These are phyloP conservation scores for Saturnispora ahearnii DNA, from an alignment of 805 yeast genomes.

Conservation along the genomic window DNA sequence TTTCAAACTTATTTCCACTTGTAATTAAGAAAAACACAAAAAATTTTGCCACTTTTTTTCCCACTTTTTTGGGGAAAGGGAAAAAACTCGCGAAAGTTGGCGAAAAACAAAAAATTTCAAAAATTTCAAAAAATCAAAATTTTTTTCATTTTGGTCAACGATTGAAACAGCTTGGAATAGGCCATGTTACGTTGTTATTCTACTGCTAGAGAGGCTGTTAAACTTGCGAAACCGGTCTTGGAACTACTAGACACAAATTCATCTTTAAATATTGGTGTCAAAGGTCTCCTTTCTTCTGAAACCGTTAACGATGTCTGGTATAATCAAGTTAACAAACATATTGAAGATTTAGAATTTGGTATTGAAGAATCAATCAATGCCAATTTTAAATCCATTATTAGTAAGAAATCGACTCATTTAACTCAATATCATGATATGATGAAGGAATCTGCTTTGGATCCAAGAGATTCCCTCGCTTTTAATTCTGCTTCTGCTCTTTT, in stretches of 20 bases:
- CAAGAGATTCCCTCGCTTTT: conserved; percentile 23
- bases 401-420: conserved; percentile 5
- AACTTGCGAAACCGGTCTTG: neutral
- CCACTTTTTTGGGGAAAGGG: neutral
- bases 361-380: conserved; percentile 21
- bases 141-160: neutral
- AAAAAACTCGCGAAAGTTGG: neutral
- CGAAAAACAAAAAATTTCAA: neutral
- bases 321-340: conserved; percentile 32
- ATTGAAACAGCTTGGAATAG: neutral
- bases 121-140: too few species aligned
- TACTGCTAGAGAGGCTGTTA: neutral
- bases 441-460: conserved; percentile 35
- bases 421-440: conserved; percentile 30
- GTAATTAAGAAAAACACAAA: neutral
- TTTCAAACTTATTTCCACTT: conserved; percentile 13
- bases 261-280: conserved; percentile 28
- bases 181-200: neutral
- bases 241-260: neutral
- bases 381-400: neutral
- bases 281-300: conserved; percentile 39
- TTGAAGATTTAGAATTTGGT: conserved; percentile 33
- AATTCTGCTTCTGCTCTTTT: conserved; percentile 37
- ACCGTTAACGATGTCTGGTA: conserved; percentile 47
- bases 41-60: neutral